Conservation (phyloP, 345 rosid species). For the Brassica incana region DNA sequence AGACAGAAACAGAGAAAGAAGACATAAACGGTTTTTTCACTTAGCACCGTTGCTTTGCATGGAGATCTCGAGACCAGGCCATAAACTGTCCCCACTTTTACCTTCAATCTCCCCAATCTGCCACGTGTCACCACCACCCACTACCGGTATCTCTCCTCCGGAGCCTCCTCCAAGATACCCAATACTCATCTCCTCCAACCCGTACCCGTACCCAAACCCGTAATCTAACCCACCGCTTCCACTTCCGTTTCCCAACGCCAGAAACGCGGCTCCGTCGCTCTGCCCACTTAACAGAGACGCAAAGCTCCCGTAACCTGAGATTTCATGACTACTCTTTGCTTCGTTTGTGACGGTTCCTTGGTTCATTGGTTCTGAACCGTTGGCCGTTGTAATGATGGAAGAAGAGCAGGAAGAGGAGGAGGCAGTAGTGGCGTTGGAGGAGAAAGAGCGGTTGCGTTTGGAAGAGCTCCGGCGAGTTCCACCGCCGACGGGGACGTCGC, state of each 20-base stretch:
- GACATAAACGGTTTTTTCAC: conserved; percentile 42
- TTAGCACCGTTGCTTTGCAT: conserved; percentile 67
- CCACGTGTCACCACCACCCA: conserved; percentile 56
- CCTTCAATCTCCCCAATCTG: conserved; percentile 57
- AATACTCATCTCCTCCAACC: conserved; percentile 62
- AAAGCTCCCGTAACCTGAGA: conserved; percentile 46
- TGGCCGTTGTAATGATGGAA: conserved; percentile 28
- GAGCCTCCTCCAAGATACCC: conserved; percentile 45
- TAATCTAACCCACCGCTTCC: conserved; percentile 18
- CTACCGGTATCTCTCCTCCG: conserved; percentile 23
- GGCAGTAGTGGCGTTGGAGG: conserved; percentile 40
- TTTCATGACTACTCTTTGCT: conserved; percentile 39
- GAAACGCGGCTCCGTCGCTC: conserved; percentile 51
- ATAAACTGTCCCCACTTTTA: conserved; percentile 64
- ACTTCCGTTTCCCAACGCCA: conserved; percentile 51
- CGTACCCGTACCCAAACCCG: conserved; percentile 61
- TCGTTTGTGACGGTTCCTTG: conserved; percentile 13
- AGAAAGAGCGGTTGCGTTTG: conserved; percentile 34
- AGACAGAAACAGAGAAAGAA: conserved; percentile 20
- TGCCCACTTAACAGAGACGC: conserved; percentile 71
- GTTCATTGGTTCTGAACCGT: conserved; percentile 26
- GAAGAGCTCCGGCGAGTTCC: conserved; percentile 73
- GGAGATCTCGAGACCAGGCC: conserved; percentile 88
- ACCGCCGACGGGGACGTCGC: conserved; percentile 91
- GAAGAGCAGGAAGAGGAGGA: conserved; percentile 49